A percentile compares a stretch with the other conserved stretches of the same genome.
Evolutionary conservation across 2,329 filamentous ascomycete genomes (phyloP).

Genomic region (Alternaria panax): DNA sequence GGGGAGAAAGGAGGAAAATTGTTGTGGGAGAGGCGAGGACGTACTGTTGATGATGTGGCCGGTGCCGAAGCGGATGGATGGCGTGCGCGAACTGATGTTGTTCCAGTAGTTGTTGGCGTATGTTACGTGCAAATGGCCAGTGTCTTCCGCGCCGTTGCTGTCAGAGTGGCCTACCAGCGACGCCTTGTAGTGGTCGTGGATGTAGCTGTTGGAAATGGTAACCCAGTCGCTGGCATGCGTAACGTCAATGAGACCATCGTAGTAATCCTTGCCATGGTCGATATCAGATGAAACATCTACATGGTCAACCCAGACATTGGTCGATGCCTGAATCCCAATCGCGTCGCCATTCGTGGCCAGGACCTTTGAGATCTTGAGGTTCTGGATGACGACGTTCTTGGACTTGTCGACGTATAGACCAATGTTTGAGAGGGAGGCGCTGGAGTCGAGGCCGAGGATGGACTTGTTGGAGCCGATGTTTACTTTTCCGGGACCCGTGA

Average conservation of each 20-base stretch:
- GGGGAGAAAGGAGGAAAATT: no score
- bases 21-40: not conserved
- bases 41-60: slow-evolving; percentile 65
- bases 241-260: slow-evolving; percentile 71
- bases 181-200: slow-evolving; percentile 67
- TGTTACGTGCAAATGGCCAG: slow-evolving; percentile 68
- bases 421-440: slow-evolving; percentile 57
- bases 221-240: slow-evolving; percentile 70
- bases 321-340: slow-evolving; percentile 58
- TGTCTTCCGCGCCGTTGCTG: slow-evolving; percentile 65
- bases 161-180: slow-evolving; percentile 68
- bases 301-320: slow-evolving; percentile 71
- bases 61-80: slow-evolving; percentile 71
- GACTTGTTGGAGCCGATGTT: slow-evolving; percentile 59
- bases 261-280: slow-evolving; percentile 71
- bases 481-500: slow-evolving; percentile 39
- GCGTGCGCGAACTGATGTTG: slow-evolving; percentile 70
- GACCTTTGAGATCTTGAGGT: slow-evolving; percentile 62
- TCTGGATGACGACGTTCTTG: slow-evolving; percentile 65
- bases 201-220: slow-evolving; percentile 61
- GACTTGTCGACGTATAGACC: not conserved
- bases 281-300: slow-evolving; percentile 68
- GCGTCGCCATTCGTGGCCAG: slow-evolving; percentile 56
- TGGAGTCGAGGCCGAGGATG: slow-evolving; percentile 58
- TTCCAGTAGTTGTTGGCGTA: slow-evolving; percentile 71